Percentiles rank a stretch among this genome's conserved stretches.
These are phyloP conservation scores for Ophiostoma populinum DNA, from an alignment of 2,329 filamentous ascomycete genomes.

Conservation along the genomic window DNA sequence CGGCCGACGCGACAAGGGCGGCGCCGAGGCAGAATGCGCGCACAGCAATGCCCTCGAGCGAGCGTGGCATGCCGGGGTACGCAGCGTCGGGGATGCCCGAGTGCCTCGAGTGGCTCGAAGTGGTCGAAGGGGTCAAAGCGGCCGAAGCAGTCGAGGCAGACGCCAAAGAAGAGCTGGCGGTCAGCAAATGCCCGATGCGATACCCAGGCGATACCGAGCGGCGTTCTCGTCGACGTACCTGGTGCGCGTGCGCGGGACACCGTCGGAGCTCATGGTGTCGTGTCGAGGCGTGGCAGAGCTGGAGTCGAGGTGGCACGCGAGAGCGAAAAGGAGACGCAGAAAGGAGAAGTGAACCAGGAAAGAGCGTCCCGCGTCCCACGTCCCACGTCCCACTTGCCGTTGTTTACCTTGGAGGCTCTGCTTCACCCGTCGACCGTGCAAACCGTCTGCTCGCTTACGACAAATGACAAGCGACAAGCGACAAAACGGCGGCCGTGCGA, in stretches of 20 bases:
- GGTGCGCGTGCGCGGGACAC: background rate
- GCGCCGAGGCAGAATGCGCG: constrained; percentile 37
- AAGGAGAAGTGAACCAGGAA: too few species aligned
- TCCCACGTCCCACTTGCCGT: too few species aligned
- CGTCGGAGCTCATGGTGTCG: background rate
- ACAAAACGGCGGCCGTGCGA: too few species aligned
- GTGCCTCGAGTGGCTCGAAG: constrained; percentile 15
- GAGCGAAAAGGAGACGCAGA: too few species aligned
- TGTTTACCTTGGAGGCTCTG: too few species aligned
- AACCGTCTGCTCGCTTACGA: too few species aligned
- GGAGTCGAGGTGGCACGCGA: too few species aligned
- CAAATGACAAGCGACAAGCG: too few species aligned
- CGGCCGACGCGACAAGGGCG: constrained; percentile 20
- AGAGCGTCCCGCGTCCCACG: too few species aligned
- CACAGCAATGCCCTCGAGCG: constrained; percentile 40
- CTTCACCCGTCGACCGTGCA: too few species aligned
- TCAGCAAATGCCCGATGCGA: background rate
- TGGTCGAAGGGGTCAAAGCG: constrained; percentile 8
- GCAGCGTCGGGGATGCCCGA: too few species aligned
- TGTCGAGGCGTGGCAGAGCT: too few species aligned
- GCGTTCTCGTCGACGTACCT: constrained; percentile 1
- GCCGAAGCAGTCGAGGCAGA: constrained; percentile 1
- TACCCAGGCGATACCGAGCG: background rate
- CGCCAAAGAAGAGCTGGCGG: background rate
- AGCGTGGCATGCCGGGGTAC: constrained; percentile 32